Evolutionary conservation across 2,329 filamentous ascomycete species (phyloP).

Genomic region (Clarireedia paspali): DNA sequence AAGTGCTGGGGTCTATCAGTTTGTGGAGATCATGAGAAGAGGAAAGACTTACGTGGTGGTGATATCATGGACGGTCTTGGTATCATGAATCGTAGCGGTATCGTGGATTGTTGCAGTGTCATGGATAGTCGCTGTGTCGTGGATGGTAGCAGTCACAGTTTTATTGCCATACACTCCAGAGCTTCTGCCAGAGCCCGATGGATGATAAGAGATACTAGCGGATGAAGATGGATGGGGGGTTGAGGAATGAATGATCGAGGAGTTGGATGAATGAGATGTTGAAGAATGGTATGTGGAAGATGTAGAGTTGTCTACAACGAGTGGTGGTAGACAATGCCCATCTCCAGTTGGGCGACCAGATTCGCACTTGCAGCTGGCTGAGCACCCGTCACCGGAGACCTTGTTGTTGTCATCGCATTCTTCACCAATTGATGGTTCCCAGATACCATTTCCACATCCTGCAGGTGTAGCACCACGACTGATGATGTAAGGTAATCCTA

Average conservation of each 20-base stretch:
- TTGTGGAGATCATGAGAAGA: not conserved
- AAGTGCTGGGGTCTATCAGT: constrained; percentile 8
- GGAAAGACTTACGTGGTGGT: too few species aligned
- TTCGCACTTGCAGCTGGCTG: constrained; percentile 33
- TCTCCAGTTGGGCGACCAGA: constrained; percentile 26
- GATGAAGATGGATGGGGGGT: constrained; percentile 2
- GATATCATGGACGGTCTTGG: constrained; percentile 6
- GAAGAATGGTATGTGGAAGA: not conserved
- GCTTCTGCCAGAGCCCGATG: not conserved
- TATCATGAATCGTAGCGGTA: not conserved
- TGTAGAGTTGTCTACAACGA: constrained; percentile 2
- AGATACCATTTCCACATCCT: constrained; percentile 34
- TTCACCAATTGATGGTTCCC: constrained; percentile 30
- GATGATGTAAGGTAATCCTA: constrained; percentile 36
- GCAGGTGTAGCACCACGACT: constrained; percentile 34
- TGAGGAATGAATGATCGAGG: too few species aligned
- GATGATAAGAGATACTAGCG: not conserved
- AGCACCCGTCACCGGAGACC: constrained; percentile 30
- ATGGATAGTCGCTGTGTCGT: constrained; percentile 1
- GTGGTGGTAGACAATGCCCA: constrained; percentile 15
- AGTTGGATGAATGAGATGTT: too few species aligned
- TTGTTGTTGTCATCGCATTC: constrained; percentile 37
- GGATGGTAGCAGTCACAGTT: constrained; percentile 9
- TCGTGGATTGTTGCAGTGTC: constrained; percentile 1
- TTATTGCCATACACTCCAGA: constrained; percentile 9